Evolutionary conservation across 352 stramenopile genomes (phyloP).

Genomic region (Globisporangium nunn): DNA sequence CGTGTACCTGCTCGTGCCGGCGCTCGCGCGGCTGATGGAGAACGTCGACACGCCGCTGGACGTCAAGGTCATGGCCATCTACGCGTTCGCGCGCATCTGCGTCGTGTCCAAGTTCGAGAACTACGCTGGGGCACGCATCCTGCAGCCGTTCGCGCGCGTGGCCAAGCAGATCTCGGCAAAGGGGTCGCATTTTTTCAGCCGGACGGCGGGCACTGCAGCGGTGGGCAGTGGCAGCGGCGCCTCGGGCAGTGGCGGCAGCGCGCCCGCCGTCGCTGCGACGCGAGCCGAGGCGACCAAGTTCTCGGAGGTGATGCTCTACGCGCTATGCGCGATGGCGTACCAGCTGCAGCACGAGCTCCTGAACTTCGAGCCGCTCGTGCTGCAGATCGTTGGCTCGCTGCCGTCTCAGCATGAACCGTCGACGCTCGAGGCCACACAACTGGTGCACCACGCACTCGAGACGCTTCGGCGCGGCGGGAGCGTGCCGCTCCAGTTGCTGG

Average conservation of each 20-base stretch:
- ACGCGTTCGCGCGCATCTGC: conserved; percentile 58
- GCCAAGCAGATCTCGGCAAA: conserved; percentile 69
- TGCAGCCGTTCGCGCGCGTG: conserved; percentile 65
- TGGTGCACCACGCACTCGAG: conserved; percentile 47
- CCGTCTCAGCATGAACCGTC: conserved; percentile 35
- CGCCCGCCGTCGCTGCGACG: conserved; percentile 40
- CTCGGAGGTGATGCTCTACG: conserved; percentile 71
- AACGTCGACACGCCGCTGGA: conserved; percentile 79
- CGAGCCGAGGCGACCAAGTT: conserved; percentile 66
- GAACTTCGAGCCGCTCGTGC: conserved; percentile 63
- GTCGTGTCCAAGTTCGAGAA: conserved; percentile 71
- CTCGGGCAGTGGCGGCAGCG: conserved; percentile 8
- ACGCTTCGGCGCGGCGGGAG: conserved; percentile 35
- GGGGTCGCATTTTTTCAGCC: conserved; percentile 56
- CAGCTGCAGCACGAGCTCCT: conserved; percentile 72
- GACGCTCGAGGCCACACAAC: conserved; percentile 38
- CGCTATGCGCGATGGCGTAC: conserved; percentile 57
- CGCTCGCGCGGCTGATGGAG: conserved; percentile 91
- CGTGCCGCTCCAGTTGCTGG: conserved; percentile 41
- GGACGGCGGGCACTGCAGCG: conserved; percentile 24
- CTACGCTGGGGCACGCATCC: conserved; percentile 65
- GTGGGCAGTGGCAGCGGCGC: too few relatives aligned
- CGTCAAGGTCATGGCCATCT: conserved; percentile 69
- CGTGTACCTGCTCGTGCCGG: conserved; percentile 92
- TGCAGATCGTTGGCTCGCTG: conserved; percentile 52